Base-by-base conservation (phyloP, 78 protist genomes). In the Cavenderia fasciculata region DNA sequence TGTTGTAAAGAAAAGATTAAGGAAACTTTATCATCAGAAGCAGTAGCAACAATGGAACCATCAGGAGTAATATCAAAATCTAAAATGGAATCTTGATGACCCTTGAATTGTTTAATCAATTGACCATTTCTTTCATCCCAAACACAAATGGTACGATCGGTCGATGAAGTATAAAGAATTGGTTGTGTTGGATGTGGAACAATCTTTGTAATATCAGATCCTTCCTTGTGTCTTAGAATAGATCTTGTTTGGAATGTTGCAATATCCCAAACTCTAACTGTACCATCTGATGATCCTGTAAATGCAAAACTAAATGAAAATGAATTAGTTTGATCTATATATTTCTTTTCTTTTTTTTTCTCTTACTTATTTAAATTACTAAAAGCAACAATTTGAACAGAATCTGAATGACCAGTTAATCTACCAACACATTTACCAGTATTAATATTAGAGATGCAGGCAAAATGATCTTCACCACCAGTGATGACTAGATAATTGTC, bases 41-140 rank as follows among this genome's bases (percentile, higher is more conserved):
- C 85, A 31, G 93, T 62, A 5, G 74, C 75, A 34, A 76, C 31
- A 2, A 38, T 59, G 21, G 36, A 46, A 38, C 71, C 76, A 36
- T 86, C 85, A 27, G 4, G n/a, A n/a, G 93, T 61, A 1, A 86
- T 47, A 68, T 65, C 93, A 31, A 86, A 70, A 62, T 86, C 93
- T 71, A 86, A 74, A 70, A 86, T 62, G 25, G 49, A 10, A 62
- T 86, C 85, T 76, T 43, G 62, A 46, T 86, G 93, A 47, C 93
- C 93, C 33, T n/a, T 51, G 38, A 86, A 70, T 59, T 51, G 77
- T 59, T 86, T 86, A 44, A 73, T 69, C 56, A 68, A 54, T 43
- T 86, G 78, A 59, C 93, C 93, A 47, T 74, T 86, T 51, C 93
- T 75, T 44, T 69, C 85, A 57, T 86, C 93, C 93, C 93, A 86